Base-by-base conservation (phyloP, 371 early-diverging fungal species). In the Basidiobolus heterosporus region DNA sequence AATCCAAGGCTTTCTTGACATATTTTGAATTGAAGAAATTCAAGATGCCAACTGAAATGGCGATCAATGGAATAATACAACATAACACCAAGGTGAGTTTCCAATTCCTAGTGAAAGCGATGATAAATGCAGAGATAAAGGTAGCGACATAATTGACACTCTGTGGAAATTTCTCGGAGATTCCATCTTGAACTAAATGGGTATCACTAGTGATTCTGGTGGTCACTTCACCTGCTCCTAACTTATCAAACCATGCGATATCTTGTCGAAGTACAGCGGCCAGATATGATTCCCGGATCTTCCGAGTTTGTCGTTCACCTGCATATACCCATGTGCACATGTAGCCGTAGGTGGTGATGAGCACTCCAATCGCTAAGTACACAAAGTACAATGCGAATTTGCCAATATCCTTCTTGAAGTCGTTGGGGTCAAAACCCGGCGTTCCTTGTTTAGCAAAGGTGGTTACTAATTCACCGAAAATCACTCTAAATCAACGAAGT, bases 91-190 rank as follows among this genome's bases (percentile, higher is more conserved):
- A 58, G 17, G 91, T 81, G 49, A 95, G 67, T 51, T 74, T 71
- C 90, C 91, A 92, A 6, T 86, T 82, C 47, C 79, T 76, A 40
- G 62, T 50, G 49, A 95, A 92, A 19, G 90, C 93, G 41, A 94
- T 73, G 17, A 86, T 60, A 44, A 92, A 81, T 22, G 90, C 91
- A 19, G 85, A 57, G n/a, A 90, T 46, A 48, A 94, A 95, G 20
- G 82, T 74, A 36, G 78, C 59, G n/a, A 69, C 22, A 38, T 70
- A 70, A 59, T 74, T 73, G 41, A 89, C 43, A 14, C 82, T 56
- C 16, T 80, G 55, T 44, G 84, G 82, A 36, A 86, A 75, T 56
- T 93, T 94, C 37, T 87, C 91, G 20, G 77, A 72, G 8, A 89
- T 80, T 42, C 94, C 88, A 62, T 86, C 88, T 57, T 85, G 84